Percentiles rank a stretch among this genome's conserved stretches.
Evolutionary conservation across 176 grass and related monocot genomes (phyloP).

Genomic region (Cymbopogon citratus): DNA sequence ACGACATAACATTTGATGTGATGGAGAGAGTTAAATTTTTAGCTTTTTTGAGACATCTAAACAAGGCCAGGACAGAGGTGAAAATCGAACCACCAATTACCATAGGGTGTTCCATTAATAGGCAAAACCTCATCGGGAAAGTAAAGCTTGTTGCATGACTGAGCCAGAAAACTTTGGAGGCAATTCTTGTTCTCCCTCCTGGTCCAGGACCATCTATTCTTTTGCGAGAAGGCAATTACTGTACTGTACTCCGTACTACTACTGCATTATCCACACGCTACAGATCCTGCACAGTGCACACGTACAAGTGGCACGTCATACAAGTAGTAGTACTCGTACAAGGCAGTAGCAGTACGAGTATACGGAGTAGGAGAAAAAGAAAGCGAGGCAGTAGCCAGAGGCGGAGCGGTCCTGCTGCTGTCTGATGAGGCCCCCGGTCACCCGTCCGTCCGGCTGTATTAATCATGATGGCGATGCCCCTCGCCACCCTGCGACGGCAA

Average conservation of each 20-base stretch:
- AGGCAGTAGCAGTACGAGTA: no score
- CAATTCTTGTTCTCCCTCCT: neutral
- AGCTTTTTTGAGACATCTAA: no score
- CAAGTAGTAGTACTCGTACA: neutral
- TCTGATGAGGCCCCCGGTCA: neutral
- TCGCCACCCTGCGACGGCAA: slow-evolving; percentile 7
- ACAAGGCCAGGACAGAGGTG: no score
- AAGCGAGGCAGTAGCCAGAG: no score
- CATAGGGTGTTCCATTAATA: neutral
- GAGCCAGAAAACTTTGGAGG: no score
- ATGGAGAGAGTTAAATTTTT: no score
- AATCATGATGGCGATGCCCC: slow-evolving; percentile 27
- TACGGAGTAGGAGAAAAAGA: no score
- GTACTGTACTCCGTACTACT: no score
- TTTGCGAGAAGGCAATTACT: neutral
- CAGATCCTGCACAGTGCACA: neutral
- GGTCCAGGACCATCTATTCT: neutral
- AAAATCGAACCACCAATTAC: no score
- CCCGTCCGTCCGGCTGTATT: slow-evolving; percentile 3
- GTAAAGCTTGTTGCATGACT: neutral
- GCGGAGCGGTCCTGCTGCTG: neutral
- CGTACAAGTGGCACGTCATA: neutral
- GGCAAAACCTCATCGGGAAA: neutral
- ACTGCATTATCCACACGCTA: neutral
- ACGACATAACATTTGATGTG: no score